Conservation (phyloP, 2,329 filamentous ascomycete species). For the Cadophora malorum region DNA sequence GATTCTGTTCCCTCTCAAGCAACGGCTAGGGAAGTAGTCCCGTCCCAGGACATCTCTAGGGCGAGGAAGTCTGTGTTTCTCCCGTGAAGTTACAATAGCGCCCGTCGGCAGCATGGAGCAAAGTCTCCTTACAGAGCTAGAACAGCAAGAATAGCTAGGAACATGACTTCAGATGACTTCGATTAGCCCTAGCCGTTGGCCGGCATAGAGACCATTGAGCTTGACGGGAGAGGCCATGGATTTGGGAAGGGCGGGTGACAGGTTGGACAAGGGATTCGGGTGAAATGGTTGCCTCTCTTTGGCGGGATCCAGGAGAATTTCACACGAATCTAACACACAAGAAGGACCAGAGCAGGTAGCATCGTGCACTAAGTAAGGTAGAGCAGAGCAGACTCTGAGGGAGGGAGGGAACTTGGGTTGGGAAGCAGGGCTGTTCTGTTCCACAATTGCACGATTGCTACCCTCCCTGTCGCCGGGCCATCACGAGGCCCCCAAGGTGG, state of each 20-base stretch:
- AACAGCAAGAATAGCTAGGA: constrained; percentile 14
- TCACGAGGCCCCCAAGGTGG: constrained; percentile 23
- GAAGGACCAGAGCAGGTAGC: constrained; percentile 2
- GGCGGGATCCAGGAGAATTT: constrained; percentile 3
- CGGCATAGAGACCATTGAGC: constrained; percentile 11
- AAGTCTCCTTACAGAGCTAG: constrained; percentile 14
- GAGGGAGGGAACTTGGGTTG: not conserved
- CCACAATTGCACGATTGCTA: constrained; percentile 9
- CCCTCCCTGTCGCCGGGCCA: constrained; percentile 16
- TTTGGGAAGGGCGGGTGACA: constrained; percentile 15
- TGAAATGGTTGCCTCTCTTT: not conserved
- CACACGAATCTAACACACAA: constrained; percentile 1
- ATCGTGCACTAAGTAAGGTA: not conserved
- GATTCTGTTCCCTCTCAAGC: not conserved
- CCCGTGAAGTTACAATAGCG: constrained; percentile 21
- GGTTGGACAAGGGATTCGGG: not conserved
- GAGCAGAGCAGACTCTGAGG: not conserved
- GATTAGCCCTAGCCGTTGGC: constrained; percentile 22
- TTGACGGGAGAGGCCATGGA: constrained; percentile 10
- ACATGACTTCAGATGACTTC: constrained; percentile 16
- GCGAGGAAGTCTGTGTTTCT: constrained; percentile 20
- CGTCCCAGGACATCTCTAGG: constrained; percentile 1
- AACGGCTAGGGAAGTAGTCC: constrained; percentile 11
- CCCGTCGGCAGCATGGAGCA: constrained; percentile 15
- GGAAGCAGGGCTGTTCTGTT: not conserved